These are phyloP conservation scores for Chlorella sorokiniana DNA, from an alignment of 139 green algal species.

Conservation along the genomic window DNA sequence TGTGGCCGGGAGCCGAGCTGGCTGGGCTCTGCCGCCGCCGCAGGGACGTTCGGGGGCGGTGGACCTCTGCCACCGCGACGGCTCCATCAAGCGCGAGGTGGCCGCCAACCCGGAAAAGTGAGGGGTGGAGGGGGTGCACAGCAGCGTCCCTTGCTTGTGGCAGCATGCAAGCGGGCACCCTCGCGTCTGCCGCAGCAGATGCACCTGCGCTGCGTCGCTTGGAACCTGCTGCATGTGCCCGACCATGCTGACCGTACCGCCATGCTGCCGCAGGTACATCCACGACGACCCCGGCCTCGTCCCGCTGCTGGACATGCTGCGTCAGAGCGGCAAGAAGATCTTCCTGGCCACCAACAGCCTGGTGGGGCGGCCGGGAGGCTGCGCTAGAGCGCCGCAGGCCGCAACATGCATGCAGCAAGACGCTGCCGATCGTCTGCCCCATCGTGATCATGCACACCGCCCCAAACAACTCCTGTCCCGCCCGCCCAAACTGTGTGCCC, in stretches of 20 bases:
- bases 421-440: too few relatives aligned
- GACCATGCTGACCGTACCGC: neutral
- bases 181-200: too few relatives aligned
- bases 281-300: conserved; percentile 76
- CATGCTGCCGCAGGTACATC: conserved; percentile 88
- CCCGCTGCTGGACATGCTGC: conserved; percentile 74
- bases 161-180: neutral
- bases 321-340: conserved; percentile 65
- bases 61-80: conserved; percentile 96
- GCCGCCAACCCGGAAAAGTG: conserved; percentile 74
- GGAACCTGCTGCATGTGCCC: neutral
- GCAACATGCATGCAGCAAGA: neutral
- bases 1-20: too few relatives aligned
- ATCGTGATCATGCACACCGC: neutral
- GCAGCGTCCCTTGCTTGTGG: neutral
- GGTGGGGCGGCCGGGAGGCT: conserved; percentile 37
- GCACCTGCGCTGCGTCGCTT: too few relatives aligned
- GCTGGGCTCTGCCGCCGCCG: conserved; percentile 47
- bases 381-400: neutral
- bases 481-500: neutral
- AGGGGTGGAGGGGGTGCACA: neutral
- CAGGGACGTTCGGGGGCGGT: conserved; percentile 92
- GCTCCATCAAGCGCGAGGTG: conserved; percentile 90
- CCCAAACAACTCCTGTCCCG: neutral
- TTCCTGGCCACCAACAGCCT: conserved; percentile 97